Conservation (phyloP, 2,329 filamentous ascomycete genomes). For the Aaosphaeria arxii region DNA sequence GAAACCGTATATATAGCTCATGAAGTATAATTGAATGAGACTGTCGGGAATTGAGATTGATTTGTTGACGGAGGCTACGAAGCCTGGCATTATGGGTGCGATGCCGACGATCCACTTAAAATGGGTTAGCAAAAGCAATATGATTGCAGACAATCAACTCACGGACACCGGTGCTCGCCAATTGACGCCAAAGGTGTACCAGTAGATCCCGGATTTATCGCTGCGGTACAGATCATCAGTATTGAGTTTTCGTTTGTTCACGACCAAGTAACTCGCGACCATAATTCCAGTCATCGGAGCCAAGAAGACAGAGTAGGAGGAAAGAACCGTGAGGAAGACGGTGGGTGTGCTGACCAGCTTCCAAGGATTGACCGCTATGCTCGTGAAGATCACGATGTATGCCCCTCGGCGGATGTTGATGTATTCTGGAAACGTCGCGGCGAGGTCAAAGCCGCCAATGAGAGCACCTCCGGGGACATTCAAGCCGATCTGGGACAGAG, state of each 20-base stretch:
- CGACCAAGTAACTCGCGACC: background rate
- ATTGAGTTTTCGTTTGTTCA: background rate
- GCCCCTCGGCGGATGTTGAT: constrained; percentile 41
- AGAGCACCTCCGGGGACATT: background rate
- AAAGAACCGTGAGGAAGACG: constrained; percentile 14
- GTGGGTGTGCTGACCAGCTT: constrained; percentile 10
- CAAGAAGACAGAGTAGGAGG: constrained; percentile 15
- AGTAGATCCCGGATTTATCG: background rate
- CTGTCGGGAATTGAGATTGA: background rate
- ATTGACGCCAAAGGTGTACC: background rate
- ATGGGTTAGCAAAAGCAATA: background rate
- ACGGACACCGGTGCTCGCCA: background rate
- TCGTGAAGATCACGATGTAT: constrained; percentile 34
- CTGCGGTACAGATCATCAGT: background rate
- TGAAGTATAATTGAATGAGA: background rate
- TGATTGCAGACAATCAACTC: too few relatives aligned
- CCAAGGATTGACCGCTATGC: constrained; percentile 33
- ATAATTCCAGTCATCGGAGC: constrained; percentile 7
- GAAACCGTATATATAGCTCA: background rate
- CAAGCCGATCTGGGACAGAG: background rate
- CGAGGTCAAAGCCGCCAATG: background rate
- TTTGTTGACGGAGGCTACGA: background rate
- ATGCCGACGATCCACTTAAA: background rate
- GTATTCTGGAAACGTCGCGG: constrained; percentile 28
- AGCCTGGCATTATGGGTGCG: background rate